phyloP scores from a whole-genome alignment of 169 alveolate species.

The Plasmodium inui region DNA sequence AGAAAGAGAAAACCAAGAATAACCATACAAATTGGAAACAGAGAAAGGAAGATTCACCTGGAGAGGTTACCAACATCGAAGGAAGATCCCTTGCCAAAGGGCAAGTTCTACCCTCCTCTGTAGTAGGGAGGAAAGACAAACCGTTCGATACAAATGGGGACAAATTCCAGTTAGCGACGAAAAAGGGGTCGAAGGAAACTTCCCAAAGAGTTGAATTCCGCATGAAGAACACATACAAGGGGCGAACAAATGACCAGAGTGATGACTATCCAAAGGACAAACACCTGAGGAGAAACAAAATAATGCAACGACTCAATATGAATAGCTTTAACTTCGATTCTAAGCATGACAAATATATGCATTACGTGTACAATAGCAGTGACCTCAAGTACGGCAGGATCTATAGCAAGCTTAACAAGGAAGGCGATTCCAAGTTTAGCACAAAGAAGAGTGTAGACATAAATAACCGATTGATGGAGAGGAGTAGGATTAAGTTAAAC shows the following conservation, averaged over 20 bases:
- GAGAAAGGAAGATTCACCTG: neutral
- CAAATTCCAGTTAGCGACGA: neutral
- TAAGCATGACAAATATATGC: constrained; percentile 39
- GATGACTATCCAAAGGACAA: neutral
- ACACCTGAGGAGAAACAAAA: neutral
- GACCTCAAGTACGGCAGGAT: constrained; percentile 9
- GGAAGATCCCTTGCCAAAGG: neutral
- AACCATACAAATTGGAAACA: neutral
- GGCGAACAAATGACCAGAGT: neutral
- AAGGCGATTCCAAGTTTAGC: neutral
- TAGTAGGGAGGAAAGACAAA: neutral
- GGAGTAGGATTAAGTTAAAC: neutral
- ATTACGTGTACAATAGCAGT: constrained; percentile 51
- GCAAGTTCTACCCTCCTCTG: neutral
- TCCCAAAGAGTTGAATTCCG: neutral
- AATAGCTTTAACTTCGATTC: constrained; percentile 8
- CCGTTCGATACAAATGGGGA: neutral
- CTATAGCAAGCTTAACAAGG: constrained; percentile 29
- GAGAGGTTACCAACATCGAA: neutral
- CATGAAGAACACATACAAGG: neutral
- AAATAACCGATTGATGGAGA: constrained; percentile 4
- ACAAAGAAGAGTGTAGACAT: constrained; percentile 14
- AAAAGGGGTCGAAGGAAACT: neutral
- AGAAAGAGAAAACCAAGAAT: neutral
- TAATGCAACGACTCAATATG: constrained; percentile 15